A percentile compares a stretch with the other conserved stretches of the same genome.
These are phyloP conservation scores for sunflower (Helianthus annuus) DNA, from an alignment of 129 eudicot genomes.

Conservation along the genomic window HanXRQr2.0-SUNRISE NC_035445.2:59011885-59012384, in stretches of 20 bases:
- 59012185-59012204: not conserved
- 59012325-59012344: conserved; percentile 36
- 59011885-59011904: no score
- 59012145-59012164: conserved; percentile 11
- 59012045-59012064: not conserved
- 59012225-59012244: conserved; percentile 17
- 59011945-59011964: no score
- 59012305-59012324: conserved; percentile 40
- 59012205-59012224: not conserved
- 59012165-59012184: not conserved
- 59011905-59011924: no score
- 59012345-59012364: conserved; percentile 26
- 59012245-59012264: conserved; percentile 38
- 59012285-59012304: conserved; percentile 30
- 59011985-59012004: not conserved
- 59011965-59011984: not conserved
- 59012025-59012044: not conserved
- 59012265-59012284: conserved; percentile 26
- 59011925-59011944: no score
- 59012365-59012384: conserved; percentile 24
- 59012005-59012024: not conserved
- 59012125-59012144: conserved; percentile 28
- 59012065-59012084: not conserved
- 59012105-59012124: conserved; percentile 13
- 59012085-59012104: not conserved